Percentiles rank a stretch among this genome's conserved stretches.
Conservation (phyloP, 768 basidiomycete genomes). For the Hemileccinum rubropunctum region DNA sequence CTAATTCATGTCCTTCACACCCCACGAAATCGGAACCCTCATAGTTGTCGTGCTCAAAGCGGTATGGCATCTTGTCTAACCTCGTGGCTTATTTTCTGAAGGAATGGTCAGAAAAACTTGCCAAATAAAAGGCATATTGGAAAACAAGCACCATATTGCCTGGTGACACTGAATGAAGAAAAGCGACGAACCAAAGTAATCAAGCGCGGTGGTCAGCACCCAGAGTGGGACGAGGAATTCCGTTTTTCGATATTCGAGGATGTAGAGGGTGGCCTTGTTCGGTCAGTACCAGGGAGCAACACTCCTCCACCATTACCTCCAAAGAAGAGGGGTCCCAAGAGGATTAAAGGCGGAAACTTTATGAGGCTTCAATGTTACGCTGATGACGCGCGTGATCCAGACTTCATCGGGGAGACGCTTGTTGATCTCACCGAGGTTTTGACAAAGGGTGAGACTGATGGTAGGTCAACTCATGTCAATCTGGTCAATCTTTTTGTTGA, state of each 20-base stretch:
- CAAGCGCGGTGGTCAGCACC: slow-evolving; percentile 96
- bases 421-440: slow-evolving; percentile 89
- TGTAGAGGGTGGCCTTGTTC: slow-evolving; percentile 48
- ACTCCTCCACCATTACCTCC: slow-evolving; percentile 71
- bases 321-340: slow-evolving; percentile 49
- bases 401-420: slow-evolving; percentile 87
- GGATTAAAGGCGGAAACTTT: slow-evolving; percentile 66
- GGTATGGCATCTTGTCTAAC: slow-evolving; percentile 48
- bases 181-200: slow-evolving; percentile 90
- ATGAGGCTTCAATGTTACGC: slow-evolving; percentile 90
- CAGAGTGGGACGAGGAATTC: slow-evolving; percentile 98
- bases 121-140: slow-evolving; percentile 91
- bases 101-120: slow-evolving; percentile 65
- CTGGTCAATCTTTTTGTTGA: slow-evolving; percentile 10
- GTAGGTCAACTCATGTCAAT: slow-evolving; percentile 44
- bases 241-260: slow-evolving; percentile 89
- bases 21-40: slow-evolving; percentile 86
- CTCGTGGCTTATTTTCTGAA: slow-evolving; percentile 14
- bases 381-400: slow-evolving; percentile 93
- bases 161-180: slow-evolving; percentile 74
- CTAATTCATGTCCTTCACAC: slow-evolving; percentile 51
- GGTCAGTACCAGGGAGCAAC: slow-evolving; percentile 38
- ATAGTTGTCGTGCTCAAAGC: slow-evolving; percentile 93
- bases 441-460: slow-evolving; percentile 95
- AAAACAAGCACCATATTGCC: slow-evolving; percentile 97